phyloP scores from a whole-genome alignment of 2,329 filamentous ascomycete species.

The Paraphaeosphaeria sporulosa region DNA sequence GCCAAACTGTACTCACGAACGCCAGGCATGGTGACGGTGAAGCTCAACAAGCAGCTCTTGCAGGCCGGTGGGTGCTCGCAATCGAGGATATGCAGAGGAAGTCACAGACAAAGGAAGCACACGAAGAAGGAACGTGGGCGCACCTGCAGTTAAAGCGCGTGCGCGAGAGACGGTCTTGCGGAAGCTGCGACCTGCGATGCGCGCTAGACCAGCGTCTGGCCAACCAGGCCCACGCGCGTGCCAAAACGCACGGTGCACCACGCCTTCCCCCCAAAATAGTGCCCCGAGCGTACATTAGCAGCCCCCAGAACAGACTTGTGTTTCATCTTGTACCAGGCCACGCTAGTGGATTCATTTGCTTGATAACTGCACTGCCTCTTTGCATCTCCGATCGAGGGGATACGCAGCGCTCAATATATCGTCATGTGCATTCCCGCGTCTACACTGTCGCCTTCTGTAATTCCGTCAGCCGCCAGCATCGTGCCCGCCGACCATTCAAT shows the following conservation, averaged over 20 bases:
- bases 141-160: neutral
- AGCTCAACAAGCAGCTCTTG: conserved; percentile 16
- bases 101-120: conserved; percentile 9
- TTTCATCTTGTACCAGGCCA: conserved; percentile 22
- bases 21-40: conserved; percentile 44
- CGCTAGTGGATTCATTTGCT: conserved; percentile 10
- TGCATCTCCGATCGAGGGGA: conserved; percentile 7
- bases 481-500: conserved; percentile 15
- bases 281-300: conserved; percentile 19
- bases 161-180: conserved; percentile 17
- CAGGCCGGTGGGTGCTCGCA: conserved; percentile 1
- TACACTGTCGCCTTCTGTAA: conserved; percentile 10
- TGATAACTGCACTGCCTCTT: conserved; percentile 23
- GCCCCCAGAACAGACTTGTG: conserved; percentile 23
- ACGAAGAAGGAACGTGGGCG: conserved; percentile 17
- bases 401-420: conserved; percentile 19
- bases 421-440: conserved; percentile 9
- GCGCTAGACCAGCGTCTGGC: conserved; percentile 3
- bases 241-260: neutral
- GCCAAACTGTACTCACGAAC: conserved; percentile 44
- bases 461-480: conserved; percentile 2
- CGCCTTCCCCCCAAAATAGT: conserved; percentile 29
- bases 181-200: conserved; percentile 23
- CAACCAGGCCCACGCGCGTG: conserved; percentile 25
- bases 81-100: neutral